Evolutionary conservation across 768 basidiomycete species (phyloP), one percentile per base, ranked within the genome.

Genomic region (Kwoniella sp.): DNA sequence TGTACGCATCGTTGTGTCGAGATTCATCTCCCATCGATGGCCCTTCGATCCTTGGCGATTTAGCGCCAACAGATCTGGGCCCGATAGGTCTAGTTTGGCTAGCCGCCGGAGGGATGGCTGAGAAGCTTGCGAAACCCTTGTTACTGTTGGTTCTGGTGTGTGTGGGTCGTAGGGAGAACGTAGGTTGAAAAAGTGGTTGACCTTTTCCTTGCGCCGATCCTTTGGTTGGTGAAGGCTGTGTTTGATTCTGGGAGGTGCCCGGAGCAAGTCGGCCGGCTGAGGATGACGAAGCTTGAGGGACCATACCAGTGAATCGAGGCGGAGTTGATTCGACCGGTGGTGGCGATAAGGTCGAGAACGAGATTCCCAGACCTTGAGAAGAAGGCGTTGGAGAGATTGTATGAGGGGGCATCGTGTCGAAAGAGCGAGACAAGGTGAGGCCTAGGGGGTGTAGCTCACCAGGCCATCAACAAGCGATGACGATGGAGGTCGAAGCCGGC

Each of bases 361-460:
- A 69, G 54, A 76, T 76, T 21, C 74, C 74, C 2, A 76, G 62
- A 10, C 74, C 74, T 64, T 67, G 66, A 1, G 68, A 70, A 13
- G 60, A 53, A 21, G 63, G 60, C 5, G 64, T 58, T 2, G 68
- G 69, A 5, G 68, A 70, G 33, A 73, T 69, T 37, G 71, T 70
- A 48, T 69, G 68, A 46, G 65, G 68, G 10, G 48, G 48, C 48
- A 49, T 49, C 48, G 48, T 49, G 48, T 4, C 4, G 48, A 10
- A 24, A 26, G 25, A 17, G 2, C 2, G 22, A 24, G 48, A 10
- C 48, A 19, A 25, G 48, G 6, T 19, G 40, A 12, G 33, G 15
- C 22, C 30, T 17, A 13, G 17, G 10, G 51, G 12, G 22, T 19
- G 5, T 10, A 12, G 29, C 25, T 52, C 12, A 52, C 29, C 51